Percentiles rank a stretch among this genome's conserved stretches.
phyloP scores from a whole-genome alignment of 2,329 filamentous ascomycete species.

The Pseudocercospora crystallina region DNA sequence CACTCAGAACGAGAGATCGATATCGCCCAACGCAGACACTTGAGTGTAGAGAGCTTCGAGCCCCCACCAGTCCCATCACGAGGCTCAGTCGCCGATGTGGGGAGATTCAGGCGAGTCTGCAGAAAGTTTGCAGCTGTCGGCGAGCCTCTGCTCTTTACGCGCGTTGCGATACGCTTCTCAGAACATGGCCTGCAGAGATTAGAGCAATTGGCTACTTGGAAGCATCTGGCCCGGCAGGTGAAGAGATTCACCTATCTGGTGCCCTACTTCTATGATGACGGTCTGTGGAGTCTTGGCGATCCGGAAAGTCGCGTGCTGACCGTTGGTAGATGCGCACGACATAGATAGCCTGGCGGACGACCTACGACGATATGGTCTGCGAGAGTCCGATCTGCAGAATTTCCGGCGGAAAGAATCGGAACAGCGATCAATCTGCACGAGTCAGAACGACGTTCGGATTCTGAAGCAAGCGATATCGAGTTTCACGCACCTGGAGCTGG shows the following conservation, averaged over 20 bases:
- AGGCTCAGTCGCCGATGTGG: constrained; percentile 47
- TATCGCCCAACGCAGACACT: constrained; percentile 51
- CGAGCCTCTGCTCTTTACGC: constrained; percentile 52
- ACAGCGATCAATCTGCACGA: constrained; percentile 52
- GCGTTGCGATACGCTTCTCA: constrained; percentile 54
- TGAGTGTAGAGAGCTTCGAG: constrained; percentile 55
- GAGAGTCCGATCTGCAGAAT: constrained; percentile 27
- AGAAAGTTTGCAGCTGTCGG: constrained; percentile 52
- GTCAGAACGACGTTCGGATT: constrained; percentile 52
- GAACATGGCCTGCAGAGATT: constrained; percentile 50
- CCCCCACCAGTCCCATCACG: constrained; percentile 42
- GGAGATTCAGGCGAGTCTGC: constrained; percentile 50
- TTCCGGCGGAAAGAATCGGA: constrained; percentile 50
- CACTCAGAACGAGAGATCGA: constrained; percentile 52
- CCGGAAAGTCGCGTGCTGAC: neutral
- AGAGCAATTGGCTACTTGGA: constrained; percentile 49
- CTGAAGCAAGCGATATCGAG: constrained; percentile 57
- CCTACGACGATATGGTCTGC: constrained; percentile 15
- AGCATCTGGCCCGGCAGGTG: constrained; percentile 54
- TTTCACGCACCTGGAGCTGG: constrained; percentile 62
- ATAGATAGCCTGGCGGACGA: constrained; percentile 19
- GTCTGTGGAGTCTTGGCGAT: constrained; percentile 31
- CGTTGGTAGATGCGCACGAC: constrained; percentile 15
- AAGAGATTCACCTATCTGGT: constrained; percentile 63
- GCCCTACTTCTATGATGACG: constrained; percentile 58